These are phyloP conservation scores for Saccharomyces hybrid DNA, from an alignment of 1,139 yeast genomes.

Conservation along the genomic window DNA sequence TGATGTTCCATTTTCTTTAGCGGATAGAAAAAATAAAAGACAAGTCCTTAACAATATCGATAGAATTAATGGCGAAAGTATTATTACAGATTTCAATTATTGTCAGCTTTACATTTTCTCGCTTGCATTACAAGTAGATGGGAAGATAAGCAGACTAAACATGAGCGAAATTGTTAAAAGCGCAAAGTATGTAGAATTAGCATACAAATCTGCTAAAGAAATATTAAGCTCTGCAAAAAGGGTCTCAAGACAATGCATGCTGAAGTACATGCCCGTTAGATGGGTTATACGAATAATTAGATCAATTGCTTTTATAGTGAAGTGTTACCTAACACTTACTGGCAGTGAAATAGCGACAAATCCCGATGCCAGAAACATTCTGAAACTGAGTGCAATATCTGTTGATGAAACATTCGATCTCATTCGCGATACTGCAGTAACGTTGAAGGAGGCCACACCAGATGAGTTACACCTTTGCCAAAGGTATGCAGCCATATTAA, in stretches of 20 bases:
- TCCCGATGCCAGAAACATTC: slow-evolving; percentile 34
- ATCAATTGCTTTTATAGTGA: slow-evolving; percentile 84
- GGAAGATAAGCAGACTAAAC: slow-evolving; percentile 35
- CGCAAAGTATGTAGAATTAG: slow-evolving; percentile 72
- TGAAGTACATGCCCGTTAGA: slow-evolving; percentile 78
- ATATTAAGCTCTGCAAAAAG: slow-evolving; percentile 65
- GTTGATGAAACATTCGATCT: slow-evolving; percentile 61
- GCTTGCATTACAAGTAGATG: slow-evolving; percentile 57
- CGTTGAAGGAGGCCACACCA: slow-evolving; percentile 76
- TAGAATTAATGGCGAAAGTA: slow-evolving; percentile 57
- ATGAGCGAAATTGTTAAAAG: slow-evolving; percentile 67
- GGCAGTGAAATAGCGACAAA: slow-evolving; percentile 31
- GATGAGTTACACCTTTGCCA: slow-evolving; percentile 82
- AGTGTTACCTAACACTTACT: slow-evolving; percentile 66
- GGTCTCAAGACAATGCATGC: slow-evolving; percentile 55
- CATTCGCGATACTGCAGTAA: slow-evolving; percentile 67
- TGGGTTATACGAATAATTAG: slow-evolving; percentile 88
- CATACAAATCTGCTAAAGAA: slow-evolving; percentile 79
- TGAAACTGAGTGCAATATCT: slow-evolving; percentile 58
- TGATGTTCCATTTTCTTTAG: slow-evolving; percentile 7
- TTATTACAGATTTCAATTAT: slow-evolving; percentile 77
- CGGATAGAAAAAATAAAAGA: slow-evolving; percentile 25
- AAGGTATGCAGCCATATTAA: slow-evolving; percentile 70
- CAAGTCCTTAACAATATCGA: slow-evolving; percentile 35
- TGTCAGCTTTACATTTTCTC: slow-evolving; percentile 79